A percentile compares a stretch with the other conserved stretches of the same genome.
Evolutionary conservation across 2,329 filamentous ascomycete genomes (phyloP).

Genomic region (Pyricularia sp.): DNA sequence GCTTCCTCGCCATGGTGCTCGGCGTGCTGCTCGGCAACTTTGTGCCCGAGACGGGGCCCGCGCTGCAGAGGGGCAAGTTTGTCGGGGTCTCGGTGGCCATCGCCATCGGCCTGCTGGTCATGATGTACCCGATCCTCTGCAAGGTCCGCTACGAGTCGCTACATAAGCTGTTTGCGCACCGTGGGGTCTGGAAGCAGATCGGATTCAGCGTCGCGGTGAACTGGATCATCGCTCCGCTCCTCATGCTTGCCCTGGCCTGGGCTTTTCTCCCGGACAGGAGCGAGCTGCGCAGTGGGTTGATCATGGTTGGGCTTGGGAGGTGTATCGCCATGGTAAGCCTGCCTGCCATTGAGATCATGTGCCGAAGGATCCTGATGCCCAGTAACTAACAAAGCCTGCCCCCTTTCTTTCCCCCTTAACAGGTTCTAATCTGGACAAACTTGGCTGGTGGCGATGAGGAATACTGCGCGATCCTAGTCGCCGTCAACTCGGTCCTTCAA

Average conservation of each 20-base stretch:
- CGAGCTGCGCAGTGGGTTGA: conserved; percentile 55
- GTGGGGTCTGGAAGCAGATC: conserved; percentile 69
- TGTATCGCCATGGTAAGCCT: conserved; percentile 76
- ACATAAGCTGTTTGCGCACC: conserved; percentile 53
- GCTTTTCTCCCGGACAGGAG: conserved; percentile 52
- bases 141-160: conserved; percentile 74
- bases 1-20: conserved; percentile 67
- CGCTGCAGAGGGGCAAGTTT: conserved; percentile 62
- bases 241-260: conserved; percentile 69
- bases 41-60: conserved; percentile 49
- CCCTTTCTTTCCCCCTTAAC: not conserved
- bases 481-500: conserved; percentile 65
- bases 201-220: conserved; percentile 67
- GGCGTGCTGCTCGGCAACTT: conserved; percentile 73
- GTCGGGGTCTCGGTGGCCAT: conserved; percentile 38
- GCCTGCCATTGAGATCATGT: not conserved
- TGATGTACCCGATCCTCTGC: conserved; percentile 93
- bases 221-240: conserved; percentile 72
- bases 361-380: not conserved
- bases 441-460: conserved; percentile 65
- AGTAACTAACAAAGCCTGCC: not conserved
- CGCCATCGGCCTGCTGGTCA: conserved; percentile 71
- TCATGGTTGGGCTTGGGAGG: conserved; percentile 73
- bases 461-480: conserved; percentile 76
- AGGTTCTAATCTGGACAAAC: conserved; percentile 59